Evolutionary conservation across 441 rosid species (phyloP), one percentile per base, ranked within the genome.

Genomic region (Biscutella laevigata): DNA sequence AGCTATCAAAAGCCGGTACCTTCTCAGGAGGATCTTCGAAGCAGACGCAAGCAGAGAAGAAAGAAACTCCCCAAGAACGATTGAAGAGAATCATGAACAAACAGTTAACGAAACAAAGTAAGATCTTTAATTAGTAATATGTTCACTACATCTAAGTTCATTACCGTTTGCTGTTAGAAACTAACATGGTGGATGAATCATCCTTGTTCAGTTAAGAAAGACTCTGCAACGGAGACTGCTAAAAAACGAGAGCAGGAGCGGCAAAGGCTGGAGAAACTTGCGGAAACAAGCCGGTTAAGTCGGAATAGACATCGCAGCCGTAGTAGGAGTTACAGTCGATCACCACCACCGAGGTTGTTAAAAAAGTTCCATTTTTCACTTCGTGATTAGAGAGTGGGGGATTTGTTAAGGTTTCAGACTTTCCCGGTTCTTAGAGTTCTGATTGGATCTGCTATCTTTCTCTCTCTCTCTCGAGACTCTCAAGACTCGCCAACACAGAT

Each of bases 41-140:
- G 71, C 95, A 75, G 64, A 70, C 41, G 8, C 81, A 53, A 36
- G 83, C 62, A 33, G 94, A 71, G 73, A 86, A 88, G 76, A 88
- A 81, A 47, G 97, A 92, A 76, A 92, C 97, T 64, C 99, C 97
- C 4, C 99, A 92, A 69, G 97, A 92, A 71, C 82, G 97, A 50
- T 74, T 92, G 13, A 92, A 92, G 73, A 79, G 97, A 84, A 92
- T 92, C 51, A 92, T 88, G 99, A 86, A 80, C 75, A 79, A 34
- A 50, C 99, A 88, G 79, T 70, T 92, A 61, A 88, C 83, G 53
- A 84, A 82, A 60, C 96, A 92, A 74, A 83, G 98, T 88, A 86
- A 30, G 82, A 43, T 42, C 52, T n/a, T 40, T 16, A 40, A 37
- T 4, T 57, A 12, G 10, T 48, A 52, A 35, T 27, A 43, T 51